phyloP scores from a whole-genome alignment of 2,329 filamentous ascomycete genomes.

The Monosporascus sp. region DNA sequence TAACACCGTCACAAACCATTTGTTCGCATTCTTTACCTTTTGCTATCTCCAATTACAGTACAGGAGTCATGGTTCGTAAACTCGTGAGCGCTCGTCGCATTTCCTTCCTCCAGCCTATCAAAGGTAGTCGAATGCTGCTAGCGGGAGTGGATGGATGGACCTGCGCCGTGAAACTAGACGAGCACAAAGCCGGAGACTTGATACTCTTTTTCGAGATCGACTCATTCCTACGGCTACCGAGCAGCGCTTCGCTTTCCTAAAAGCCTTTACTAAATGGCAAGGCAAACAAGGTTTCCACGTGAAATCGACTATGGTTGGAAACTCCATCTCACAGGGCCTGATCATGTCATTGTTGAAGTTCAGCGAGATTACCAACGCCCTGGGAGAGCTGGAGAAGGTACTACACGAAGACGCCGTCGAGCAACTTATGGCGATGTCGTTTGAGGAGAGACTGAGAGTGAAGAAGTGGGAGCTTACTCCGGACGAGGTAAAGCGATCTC shows the following conservation, averaged over 20 bases:
- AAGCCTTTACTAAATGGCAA: constrained; percentile 3
- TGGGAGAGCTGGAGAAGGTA: not conserved
- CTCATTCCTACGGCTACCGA: constrained; percentile 15
- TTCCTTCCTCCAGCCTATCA: too few relatives aligned
- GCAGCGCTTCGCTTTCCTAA: not conserved
- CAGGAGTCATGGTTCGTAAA: too few relatives aligned
- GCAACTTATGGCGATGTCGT: constrained; percentile 8
- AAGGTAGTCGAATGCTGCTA: not conserved
- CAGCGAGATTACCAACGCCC: constrained; percentile 6
- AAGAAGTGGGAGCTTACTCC: not conserved
- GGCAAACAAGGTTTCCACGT: constrained; percentile 16
- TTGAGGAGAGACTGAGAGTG: constrained; percentile 15
- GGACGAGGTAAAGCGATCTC: not conserved
- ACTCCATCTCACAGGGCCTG: constrained; percentile 16
- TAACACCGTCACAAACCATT: too few relatives aligned
- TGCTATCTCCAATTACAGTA: too few relatives aligned
- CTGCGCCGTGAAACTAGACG: constrained; percentile 10
- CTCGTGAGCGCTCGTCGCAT: too few relatives aligned
- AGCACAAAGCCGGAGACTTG: constrained; percentile 11
- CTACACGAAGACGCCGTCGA: not conserved
- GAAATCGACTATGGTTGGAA: constrained; percentile 8
- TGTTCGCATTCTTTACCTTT: too few relatives aligned
- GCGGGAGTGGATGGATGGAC: constrained; percentile 13
- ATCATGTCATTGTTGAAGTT: constrained; percentile 10
- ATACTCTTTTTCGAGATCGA: constrained; percentile 23